phyloP scores from a whole-genome alignment of 225 moss, liverwort and hornwort genomes.

The Physcomitrium patens region DNA sequence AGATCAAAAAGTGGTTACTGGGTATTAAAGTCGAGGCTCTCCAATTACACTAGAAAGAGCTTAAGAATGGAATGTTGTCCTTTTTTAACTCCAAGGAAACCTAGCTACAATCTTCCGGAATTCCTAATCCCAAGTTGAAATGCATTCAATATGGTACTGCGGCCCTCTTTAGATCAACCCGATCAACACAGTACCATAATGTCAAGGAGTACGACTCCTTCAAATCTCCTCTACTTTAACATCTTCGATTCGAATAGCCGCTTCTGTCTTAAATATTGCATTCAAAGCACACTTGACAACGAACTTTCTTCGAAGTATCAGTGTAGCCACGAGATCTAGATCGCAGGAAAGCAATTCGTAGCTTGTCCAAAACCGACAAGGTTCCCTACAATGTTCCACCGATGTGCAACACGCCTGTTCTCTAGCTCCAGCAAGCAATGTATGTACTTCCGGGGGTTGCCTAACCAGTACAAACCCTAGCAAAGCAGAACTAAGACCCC shows the following conservation, averaged over 20 bases:
- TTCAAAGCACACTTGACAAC: neutral
- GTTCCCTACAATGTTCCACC: neutral
- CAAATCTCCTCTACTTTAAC: neutral
- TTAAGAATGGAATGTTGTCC: neutral
- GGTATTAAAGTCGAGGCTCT: neutral
- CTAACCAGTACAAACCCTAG: neutral
- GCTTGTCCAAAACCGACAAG: neutral
- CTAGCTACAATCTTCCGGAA: neutral
- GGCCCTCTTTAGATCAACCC: neutral
- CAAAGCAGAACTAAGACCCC: neutral
- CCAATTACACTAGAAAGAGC: neutral
- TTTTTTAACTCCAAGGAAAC: slow-evolving; percentile 1
- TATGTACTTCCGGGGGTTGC: neutral
- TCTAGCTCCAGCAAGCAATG: neutral
- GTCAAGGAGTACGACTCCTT: neutral
- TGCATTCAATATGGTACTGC: neutral
- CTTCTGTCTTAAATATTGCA: neutral
- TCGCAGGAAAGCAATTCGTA: neutral
- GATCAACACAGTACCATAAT: neutral
- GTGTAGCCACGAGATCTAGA: neutral
- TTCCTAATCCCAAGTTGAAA: neutral
- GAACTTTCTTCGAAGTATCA: neutral
- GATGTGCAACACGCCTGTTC: neutral
- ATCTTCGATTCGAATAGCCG: neutral
- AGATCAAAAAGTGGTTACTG: slow-evolving; percentile 8